phyloP scores from a whole-genome alignment of 495 filamentous ascomycete species.

The Podospora australis region DNA sequence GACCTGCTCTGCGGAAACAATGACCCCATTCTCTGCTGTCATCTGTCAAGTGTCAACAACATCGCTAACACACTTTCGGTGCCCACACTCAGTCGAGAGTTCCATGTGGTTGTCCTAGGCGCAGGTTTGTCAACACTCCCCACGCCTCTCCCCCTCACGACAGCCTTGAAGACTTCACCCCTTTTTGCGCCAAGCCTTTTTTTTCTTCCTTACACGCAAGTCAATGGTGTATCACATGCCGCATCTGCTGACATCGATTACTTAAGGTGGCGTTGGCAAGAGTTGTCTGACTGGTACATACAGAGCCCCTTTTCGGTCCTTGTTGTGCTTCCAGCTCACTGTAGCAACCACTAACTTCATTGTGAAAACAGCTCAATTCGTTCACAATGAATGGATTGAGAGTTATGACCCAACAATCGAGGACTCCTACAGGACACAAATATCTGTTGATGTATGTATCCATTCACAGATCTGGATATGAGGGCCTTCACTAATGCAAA shows the following conservation, averaged over 20 bases:
- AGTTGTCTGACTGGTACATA: constrained; percentile 89
- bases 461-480: not conserved
- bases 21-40: too few species aligned
- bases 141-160: not conserved
- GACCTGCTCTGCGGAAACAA: too few species aligned
- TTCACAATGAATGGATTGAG: constrained; percentile 99
- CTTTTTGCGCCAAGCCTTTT: not conserved
- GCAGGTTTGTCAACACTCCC: constrained; percentile 21
- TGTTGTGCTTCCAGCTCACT: not conserved
- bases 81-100: constrained; percentile 23
- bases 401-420: constrained; percentile 98
- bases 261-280: constrained; percentile 88
- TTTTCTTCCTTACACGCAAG: constrained; percentile 8
- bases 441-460: constrained; percentile 80
- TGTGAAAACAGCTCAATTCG: constrained; percentile 76
- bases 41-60: not conserved
- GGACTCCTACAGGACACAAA: constrained; percentile 91
- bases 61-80: constrained; percentile 3
- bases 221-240: constrained; percentile 20
- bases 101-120: constrained; percentile 31
- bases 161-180: not conserved
- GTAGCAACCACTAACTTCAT: constrained; percentile 8
- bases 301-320: not conserved
- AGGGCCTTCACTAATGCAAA: constrained; percentile 2
- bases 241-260: constrained; percentile 25